These are phyloP conservation scores for Boletus subcaerulescens DNA, from an alignment of 768 basidiomycete genomes.

Conservation along the genomic window DNA sequence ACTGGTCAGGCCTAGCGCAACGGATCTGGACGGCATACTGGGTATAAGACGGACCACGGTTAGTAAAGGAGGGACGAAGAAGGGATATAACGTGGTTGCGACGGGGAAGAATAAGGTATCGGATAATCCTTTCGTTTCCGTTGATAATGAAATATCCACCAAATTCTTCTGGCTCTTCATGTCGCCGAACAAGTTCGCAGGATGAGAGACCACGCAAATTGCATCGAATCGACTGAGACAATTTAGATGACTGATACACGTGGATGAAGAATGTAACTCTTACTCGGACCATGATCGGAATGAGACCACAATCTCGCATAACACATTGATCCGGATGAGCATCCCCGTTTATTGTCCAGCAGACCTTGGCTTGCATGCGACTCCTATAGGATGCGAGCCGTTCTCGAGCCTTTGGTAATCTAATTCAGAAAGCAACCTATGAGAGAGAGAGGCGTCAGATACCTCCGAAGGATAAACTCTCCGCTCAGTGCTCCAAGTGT, in stretches of 20 bases:
- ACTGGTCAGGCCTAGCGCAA: constrained; percentile 90
- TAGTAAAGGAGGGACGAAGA: constrained; percentile 84
- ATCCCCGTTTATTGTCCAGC: constrained; percentile 71
- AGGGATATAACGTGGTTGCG: constrained; percentile 95
- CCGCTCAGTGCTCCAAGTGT: constrained; percentile 68
- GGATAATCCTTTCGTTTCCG: constrained; percentile 97
- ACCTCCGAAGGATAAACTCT: constrained; percentile 90
- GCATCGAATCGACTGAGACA: constrained; percentile 77
- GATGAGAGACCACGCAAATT: constrained; percentile 86
- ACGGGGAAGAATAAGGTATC: constrained; percentile 94
- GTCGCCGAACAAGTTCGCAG: constrained; percentile 78
- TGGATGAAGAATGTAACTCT: constrained; percentile 30
- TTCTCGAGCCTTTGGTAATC: constrained; percentile 72
- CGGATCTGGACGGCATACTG: constrained; percentile 94
- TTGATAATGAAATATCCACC: constrained; percentile 99
- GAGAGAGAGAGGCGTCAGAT: constrained; percentile 10
- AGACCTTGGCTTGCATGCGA: constrained; percentile 81
- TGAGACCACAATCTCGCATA: constrained; percentile 81
- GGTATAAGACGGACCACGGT: constrained; percentile 94
- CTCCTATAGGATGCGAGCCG: constrained; percentile 89
- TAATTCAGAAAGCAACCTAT: constrained; percentile 6
- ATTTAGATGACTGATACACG: neutral
- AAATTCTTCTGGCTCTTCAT: constrained; percentile 98
- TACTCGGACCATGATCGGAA: constrained; percentile 97
- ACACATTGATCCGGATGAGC: constrained; percentile 66